A percentile compares a stretch with the other conserved stretches of the same genome.
These are phyloP conservation scores for Phytophthora quininea DNA, from an alignment of 352 stramenopile species.

Conservation along the genomic window DNA sequence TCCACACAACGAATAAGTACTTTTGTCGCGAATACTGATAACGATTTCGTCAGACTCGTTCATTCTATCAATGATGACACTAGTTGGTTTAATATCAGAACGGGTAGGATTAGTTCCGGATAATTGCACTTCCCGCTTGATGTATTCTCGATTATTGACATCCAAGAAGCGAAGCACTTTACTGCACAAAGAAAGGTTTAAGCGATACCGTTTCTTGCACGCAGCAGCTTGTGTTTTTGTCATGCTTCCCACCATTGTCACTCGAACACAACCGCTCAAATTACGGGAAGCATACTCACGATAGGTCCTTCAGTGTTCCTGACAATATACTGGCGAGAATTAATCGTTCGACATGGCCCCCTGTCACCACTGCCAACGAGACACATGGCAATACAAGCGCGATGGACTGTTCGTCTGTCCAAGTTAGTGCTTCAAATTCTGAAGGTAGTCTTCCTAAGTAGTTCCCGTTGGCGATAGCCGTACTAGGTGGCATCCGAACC, in stretches of 20 bases:
- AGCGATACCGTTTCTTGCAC: neutral
- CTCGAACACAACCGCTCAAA: neutral
- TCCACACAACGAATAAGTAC: neutral
- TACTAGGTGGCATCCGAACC: neutral
- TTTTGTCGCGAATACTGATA: neutral
- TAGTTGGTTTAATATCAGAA: neutral
- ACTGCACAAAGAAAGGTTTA: neutral
- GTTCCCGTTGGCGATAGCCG: slow-evolving; percentile 1
- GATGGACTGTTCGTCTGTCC: slow-evolving; percentile 1
- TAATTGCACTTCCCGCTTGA: neutral
- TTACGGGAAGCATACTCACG: slow-evolving; percentile 1
- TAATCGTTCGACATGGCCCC: neutral
- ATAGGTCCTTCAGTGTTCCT: neutral
- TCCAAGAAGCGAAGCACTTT: neutral
- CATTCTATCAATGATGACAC: slow-evolving; percentile 4
- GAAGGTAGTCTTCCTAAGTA: neutral
- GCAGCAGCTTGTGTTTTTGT: neutral
- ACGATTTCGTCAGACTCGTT: neutral
- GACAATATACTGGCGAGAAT: neutral
- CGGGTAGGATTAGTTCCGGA: neutral
- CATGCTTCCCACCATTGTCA: slow-evolving; percentile 4
- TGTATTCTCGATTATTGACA: neutral
- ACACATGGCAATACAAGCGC: neutral
- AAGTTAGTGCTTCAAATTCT: neutral
- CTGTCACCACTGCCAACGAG: neutral